Conservation (phyloP, 2,329 filamentous ascomycete genomes). For the Zymoseptoria brevis region DNA sequence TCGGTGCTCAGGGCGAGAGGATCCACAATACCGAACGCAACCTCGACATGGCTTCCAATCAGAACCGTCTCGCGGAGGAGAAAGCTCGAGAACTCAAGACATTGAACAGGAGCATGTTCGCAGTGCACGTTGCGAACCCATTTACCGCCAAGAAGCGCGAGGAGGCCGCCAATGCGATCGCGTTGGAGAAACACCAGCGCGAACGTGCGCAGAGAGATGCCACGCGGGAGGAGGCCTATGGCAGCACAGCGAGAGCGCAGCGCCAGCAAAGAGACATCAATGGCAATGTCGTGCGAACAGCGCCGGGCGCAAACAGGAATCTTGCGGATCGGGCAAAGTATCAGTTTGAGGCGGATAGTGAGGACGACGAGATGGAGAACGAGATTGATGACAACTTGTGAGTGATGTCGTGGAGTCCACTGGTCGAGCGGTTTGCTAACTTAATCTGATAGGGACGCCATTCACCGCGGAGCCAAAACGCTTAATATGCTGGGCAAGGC, state of each 20-base stretch:
- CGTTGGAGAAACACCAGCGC: constrained; percentile 56
- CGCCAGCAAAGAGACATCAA: constrained; percentile 50
- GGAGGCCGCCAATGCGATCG: constrained; percentile 55
- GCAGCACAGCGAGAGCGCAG: constrained; percentile 51
- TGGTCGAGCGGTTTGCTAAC: constrained; percentile 1
- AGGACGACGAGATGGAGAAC: constrained; percentile 55
- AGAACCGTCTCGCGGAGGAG: constrained; percentile 69
- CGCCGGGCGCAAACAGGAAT: constrained; percentile 43
- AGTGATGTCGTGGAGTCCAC: constrained; percentile 5
- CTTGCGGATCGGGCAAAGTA: constrained; percentile 63
- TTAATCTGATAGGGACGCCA: constrained; percentile 36
- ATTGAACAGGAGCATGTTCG: constrained; percentile 85
- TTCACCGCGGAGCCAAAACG: constrained; percentile 55
- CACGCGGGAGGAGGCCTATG: constrained; percentile 48
- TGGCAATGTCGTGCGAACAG: constrained; percentile 40
- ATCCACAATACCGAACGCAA: constrained; percentile 77
- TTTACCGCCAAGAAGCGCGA: constrained; percentile 60
- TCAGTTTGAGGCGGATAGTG: constrained; percentile 68
- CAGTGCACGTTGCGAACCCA: constrained; percentile 39
- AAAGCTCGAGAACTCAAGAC: constrained; percentile 76
- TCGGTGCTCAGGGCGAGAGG: constrained; percentile 71
- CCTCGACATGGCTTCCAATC: constrained; percentile 64
- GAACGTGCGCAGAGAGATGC: constrained; percentile 51
- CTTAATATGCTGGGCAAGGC: constrained; percentile 67
- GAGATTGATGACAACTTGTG: constrained; percentile 35